phyloP scores from a whole-genome alignment of 768 basidiomycete genomes.

The Lactarius tabidus region DNA sequence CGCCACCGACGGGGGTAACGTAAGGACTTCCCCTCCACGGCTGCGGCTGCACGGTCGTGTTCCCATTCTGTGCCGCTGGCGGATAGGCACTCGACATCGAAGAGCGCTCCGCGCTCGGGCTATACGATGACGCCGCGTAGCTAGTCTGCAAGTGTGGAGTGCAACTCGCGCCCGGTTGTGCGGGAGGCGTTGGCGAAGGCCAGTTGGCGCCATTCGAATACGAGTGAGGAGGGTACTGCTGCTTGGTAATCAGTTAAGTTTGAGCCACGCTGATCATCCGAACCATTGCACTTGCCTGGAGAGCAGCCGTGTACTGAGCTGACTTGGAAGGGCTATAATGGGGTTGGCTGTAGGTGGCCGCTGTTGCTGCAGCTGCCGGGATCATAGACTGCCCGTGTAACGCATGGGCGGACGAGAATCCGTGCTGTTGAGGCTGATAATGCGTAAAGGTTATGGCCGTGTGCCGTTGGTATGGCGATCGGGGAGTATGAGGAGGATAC shows the following conservation, averaged over 20 bases:
- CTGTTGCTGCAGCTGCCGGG: neutral
- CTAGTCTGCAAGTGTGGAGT: slow-evolving; percentile 4
- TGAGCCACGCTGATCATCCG: neutral
- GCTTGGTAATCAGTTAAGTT: neutral
- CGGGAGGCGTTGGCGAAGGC: slow-evolving; percentile 1
- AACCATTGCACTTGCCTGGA: slow-evolving; percentile 6
- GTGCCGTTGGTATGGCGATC: slow-evolving; percentile 12
- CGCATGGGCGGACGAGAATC: slow-evolving; percentile 17
- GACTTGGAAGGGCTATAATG: slow-evolving; percentile 13
- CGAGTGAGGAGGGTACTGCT: slow-evolving; percentile 6
- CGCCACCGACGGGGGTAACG: slow-evolving; percentile 1
- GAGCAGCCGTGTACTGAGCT: slow-evolving; percentile 1
- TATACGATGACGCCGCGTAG: slow-evolving; percentile 7
- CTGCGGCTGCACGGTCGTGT: neutral
- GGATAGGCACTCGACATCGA: slow-evolving; percentile 15
- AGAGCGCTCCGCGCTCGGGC: slow-evolving; percentile 17
- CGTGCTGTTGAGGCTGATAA: slow-evolving; percentile 26
- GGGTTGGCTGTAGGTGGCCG: slow-evolving; percentile 2
- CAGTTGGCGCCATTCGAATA: slow-evolving; percentile 20
- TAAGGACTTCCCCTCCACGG: slow-evolving; percentile 17
- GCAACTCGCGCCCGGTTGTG: slow-evolving; percentile 7
- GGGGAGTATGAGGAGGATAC: neutral
- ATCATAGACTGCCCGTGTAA: slow-evolving; percentile 5
- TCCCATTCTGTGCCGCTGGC: slow-evolving; percentile 10
- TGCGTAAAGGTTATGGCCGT: slow-evolving; percentile 24